Base-by-base conservation (phyloP, 1,284 basidiomycete genomes). In the Pholiota adiposa region DNA sequence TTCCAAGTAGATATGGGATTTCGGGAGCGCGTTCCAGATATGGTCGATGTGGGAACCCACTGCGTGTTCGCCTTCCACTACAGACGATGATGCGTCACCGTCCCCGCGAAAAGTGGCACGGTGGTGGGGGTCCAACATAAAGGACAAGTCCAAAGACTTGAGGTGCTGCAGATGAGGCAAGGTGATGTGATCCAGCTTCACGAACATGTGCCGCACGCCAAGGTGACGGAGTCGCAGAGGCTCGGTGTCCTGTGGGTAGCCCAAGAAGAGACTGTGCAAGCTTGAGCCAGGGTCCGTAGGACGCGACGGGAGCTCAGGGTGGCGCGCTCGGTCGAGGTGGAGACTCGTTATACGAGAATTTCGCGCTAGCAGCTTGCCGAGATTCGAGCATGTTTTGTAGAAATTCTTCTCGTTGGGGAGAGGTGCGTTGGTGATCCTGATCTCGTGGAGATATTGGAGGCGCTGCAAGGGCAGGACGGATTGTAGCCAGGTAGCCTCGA, bases 141-240 rank as follows among this genome's bases (percentile, higher is more conserved):
- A 44, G 6, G 58, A 57, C 11, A 63, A 34, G 38, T 56, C 55
- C 31, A 63, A 48, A 1, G 61, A 49, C 21, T 49, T 59, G 5
- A 62, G 56, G 51, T 60, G 43, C 18, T 46, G 23, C 3, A 65
- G 61, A 49, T 65, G 63, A 4, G 55, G 59, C 16, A 62, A 31
- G 11, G 56, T 59, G 27, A 56, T 38, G 12, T 41, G 44, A 27
- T 65, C 58, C n/a, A 65, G 25, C 14, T 56, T 56, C 25, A 65
- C 54, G 11, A 50, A 51, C 9, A 54, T 58, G 31, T 29, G 50
- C 11, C 40, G 48, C 29, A 62, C 33, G 9, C 23, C 25, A 21
- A 65, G 63, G 18, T 54, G 52, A 16, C 53, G 57, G 3, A 61
- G 57, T 6, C 56, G 49, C 12, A 61, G 56, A 33, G 58, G 56